These are phyloP conservation scores for Ceriops decandra DNA, from an alignment of 345 rosid genomes.

Conservation along the genomic window DNA sequence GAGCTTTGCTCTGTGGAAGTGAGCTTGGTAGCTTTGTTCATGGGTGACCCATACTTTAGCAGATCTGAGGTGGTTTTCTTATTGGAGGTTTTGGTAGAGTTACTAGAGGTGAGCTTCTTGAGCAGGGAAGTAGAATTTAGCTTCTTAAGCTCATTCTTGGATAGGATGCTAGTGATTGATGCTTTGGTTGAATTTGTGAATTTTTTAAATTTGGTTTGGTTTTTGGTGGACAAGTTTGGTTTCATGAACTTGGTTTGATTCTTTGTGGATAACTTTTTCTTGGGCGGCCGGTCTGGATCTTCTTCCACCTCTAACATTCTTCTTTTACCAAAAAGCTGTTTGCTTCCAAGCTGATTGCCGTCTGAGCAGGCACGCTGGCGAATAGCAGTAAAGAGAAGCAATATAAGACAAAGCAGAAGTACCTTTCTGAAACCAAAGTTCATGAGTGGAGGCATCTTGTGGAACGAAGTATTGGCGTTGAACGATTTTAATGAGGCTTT, in stretches of 20 bases:
- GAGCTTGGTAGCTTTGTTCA: constrained; percentile 55
- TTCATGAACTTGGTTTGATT: constrained; percentile 47
- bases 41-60: constrained; percentile 40
- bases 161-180: constrained; percentile 11
- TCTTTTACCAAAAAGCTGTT: constrained; percentile 32
- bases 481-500: constrained; percentile 20
- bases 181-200: constrained; percentile 42
- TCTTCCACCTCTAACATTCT: constrained; percentile 37
- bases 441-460: constrained; percentile 40
- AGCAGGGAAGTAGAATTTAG: constrained; percentile 24
- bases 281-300: constrained; percentile 25
- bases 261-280: constrained; percentile 44
- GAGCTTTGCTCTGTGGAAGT: constrained; percentile 22
- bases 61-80: constrained; percentile 51
- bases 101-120: constrained; percentile 37
- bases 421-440: constrained; percentile 46
- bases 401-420: constrained; percentile 34
- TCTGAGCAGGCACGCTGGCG: constrained; percentile 34
- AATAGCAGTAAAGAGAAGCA: constrained; percentile 34
- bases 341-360: constrained; percentile 22
- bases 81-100: constrained; percentile 33
- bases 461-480: constrained; percentile 13
- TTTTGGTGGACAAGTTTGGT: constrained; percentile 34
- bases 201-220: constrained; percentile 48
- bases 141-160: constrained; percentile 31